Base-by-base conservation (phyloP, 1,284 basidiomycete species). In the Sanghuangporus sanghuang region DNA sequence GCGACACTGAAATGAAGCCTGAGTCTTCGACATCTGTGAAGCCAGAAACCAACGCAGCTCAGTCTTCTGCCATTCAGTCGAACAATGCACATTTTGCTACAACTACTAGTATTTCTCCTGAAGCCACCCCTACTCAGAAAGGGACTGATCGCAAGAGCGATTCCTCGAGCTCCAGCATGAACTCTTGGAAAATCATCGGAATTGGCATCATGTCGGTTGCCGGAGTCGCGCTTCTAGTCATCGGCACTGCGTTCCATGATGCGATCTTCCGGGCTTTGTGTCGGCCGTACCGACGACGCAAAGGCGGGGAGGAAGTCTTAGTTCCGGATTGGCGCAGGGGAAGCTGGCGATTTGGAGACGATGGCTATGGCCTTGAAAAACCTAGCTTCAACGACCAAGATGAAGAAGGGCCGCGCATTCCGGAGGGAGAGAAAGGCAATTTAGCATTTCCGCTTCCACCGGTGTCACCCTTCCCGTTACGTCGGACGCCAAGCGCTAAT, bases 111-210 rank as follows among this genome's bases (percentile, higher is more conserved):
- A 53, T 46, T 7, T 55, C 18, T 40, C 39, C 57, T 53, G 44
- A 49, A 39, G 14, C 8, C 21, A 14, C 50, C 21, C 21, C 21
- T 23, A 52, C 21, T 11, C 49, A 23, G 35, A n/a, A 9, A 14
- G 18, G 14, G 16, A 35, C 35, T 23, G 39, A 36, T 11, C 16
- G 11, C 38, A 18, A 42, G 5, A 57, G 53, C 32, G 53, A 49
- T 48, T 16, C 58, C 7, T 57, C 65, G 2, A 42, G 62, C 35
- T 32, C 58, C 12, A 62, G 46, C 44, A 55, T 63, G 57, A 66
- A 62, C 62, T 57, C 54, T n/a, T 66, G 65, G 65, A 66, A 66
- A 46, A 52, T 63, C 14, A 58, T 66, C 35, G 65, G 65, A n/a
- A 63, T 63, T 39, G 65, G 61, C 27, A 58, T 66, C 16, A 39